Evolutionary conservation across 129 eudicot species (phyloP), one percentile per base, ranked within the genome.

Genomic region (Flaveria bidentis): DNA sequence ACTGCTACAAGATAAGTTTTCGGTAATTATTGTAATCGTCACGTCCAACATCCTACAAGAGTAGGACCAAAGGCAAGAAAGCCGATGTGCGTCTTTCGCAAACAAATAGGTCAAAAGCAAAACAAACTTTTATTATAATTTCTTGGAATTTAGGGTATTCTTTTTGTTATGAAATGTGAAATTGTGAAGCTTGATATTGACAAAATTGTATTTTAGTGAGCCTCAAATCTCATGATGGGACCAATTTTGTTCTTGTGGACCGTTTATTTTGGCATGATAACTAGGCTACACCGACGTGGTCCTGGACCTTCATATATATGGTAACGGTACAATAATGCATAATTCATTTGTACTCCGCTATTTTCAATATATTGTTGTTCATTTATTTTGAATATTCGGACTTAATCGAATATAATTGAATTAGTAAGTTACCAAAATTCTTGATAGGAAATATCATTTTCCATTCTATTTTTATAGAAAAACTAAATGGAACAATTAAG

Each of bases 201-300:
- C 51, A 64, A 30, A 12, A 33, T 65, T 66, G 42, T 52, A 36
- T 36, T 36, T 33, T 65, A 17, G 52, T 33, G 42, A 13, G 53
- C 66, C 16, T n/a, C 33, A 18, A 17, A 66, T 51, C 17, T 63
- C 30, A 51, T 66, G 55, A 75, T 49, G 51, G 72, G 80, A 64
- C 64, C 62, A 30, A 3, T 30, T 26, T 49, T 52, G 9, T 47
- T 52, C 0, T 28, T n/a, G 28, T 39, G 80, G 62, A 50, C 80
- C 28, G 8, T 63, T 5, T 20, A 11, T 17, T 47, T 75, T 50
- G 64, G 72, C 71, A 76, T 46, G 62, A 62, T 41, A 28, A 65
- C 65, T 61, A 74, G 50, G 51, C 71, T 28, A 72, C 63, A 39
- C 51, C 80, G 42, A 50, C 51, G 41, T 76, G 80, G 72, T 76